A percentile compares a stretch with the other conserved stretches of the same genome.
These are phyloP conservation scores for Xylaria polymorpha DNA, from an alignment of 2,329 filamentous ascomycete species.

Conservation along the genomic window DNA sequence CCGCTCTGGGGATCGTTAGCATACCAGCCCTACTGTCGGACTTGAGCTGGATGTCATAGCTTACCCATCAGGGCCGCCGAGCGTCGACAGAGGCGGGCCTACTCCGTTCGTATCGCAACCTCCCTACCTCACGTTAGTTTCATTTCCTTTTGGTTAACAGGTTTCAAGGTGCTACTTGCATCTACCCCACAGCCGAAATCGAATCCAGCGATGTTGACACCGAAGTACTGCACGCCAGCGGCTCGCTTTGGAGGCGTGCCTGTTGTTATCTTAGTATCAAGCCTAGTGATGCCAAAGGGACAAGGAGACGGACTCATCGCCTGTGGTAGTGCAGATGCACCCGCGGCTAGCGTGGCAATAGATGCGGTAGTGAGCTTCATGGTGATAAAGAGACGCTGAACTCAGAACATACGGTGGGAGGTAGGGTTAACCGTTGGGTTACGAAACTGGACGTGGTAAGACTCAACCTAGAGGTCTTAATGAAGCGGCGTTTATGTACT, in stretches of 20 bases:
- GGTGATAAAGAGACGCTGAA: not conserved
- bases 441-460: not conserved
- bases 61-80: slow-evolving; percentile 40
- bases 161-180: slow-evolving; percentile 18
- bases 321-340: slow-evolving; percentile 24
- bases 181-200: slow-evolving; percentile 42
- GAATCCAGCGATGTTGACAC: slow-evolving; percentile 44
- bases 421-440: not conserved
- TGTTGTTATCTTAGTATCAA: slow-evolving; percentile 6
- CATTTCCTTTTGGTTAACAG: not conserved
- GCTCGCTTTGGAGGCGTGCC: slow-evolving; percentile 19
- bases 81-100: slow-evolving; percentile 32
- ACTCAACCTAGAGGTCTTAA: not conserved
- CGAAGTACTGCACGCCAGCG: slow-evolving; percentile 41
- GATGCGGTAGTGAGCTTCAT: slow-evolving; percentile 35
- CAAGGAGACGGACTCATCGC: not conserved
- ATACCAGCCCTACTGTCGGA: not conserved
- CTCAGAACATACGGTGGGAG: not conserved
- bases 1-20: slow-evolving; percentile 40
- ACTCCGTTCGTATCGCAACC: slow-evolving; percentile 33
- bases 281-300: no score
- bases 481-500: slow-evolving; percentile 6
- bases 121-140: slow-evolving; percentile 29
- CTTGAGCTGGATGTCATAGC: not conserved
- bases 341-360: slow-evolving; percentile 6